Base-by-base conservation (phyloP, 208 protist species). In the Porcisia deanei region DNA sequence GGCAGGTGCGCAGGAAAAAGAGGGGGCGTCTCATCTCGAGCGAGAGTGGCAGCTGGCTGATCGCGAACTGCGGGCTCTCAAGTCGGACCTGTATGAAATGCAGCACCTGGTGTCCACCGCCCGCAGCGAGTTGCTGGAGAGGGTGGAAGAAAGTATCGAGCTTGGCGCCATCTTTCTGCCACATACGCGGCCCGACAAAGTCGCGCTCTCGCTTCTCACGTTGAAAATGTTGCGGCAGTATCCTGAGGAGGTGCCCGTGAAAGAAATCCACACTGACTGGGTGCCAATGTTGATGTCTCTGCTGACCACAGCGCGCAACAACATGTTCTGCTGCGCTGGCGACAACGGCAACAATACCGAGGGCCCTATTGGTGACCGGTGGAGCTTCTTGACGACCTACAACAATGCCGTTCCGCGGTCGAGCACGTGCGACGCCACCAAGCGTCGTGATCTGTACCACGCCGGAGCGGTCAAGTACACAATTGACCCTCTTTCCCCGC, bases 171-270 rank as follows among this genome's bases (percentile, higher is more conserved):
- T 91, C 61, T 89, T 93, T 49, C 71, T 93, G 22, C 88, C 88
- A 0, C 88, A 93, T 84, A 93, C 88, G 22, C 85, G 80, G 5
- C 58, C 81, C 47, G 88, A 93, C 47, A 84, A 91, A 63, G 71
- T 89, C 3, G 55, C 47, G 16, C 75, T 87, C 55, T 71, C 71
- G 59, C 71, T 88, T 64, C 69, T 93, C 34, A 85, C 83, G 12
- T 68, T 93, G 76, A 93, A 90, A 75, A 91, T 86, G 85, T 76
- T 93, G 47, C 88, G 86, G 30, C 86, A 91, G 74, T 85, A 82
- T 74, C 85, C 88, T 2, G 77, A 91, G 39, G 86, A 91, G 70
- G 82, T 89, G 20, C 85, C 86, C 6, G 76, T 90, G 68, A 93
- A 93, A 80, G 88, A 93, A 77, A 76, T 93, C 30, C 78, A 84